Evolutionary conservation across 2,329 filamentous ascomycete genomes (phyloP), one percentile per base, ranked within the genome.

Genomic region (Epichloe glyceriae): DNA sequence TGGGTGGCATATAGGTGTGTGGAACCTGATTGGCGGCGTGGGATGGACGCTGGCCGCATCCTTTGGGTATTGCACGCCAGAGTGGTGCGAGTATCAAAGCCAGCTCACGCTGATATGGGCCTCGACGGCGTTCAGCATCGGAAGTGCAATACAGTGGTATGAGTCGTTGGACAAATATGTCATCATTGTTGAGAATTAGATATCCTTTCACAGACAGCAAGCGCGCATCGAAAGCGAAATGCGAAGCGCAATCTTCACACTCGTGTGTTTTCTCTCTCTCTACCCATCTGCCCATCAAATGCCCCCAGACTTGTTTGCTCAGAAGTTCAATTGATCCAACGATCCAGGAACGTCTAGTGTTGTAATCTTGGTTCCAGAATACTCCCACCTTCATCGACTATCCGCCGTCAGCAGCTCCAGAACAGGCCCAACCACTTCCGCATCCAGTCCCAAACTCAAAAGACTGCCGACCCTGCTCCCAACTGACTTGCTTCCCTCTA

Each of bases 1-100:
- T 2, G 81, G 81, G 2, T 85, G 80, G 82, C 79, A 83, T 62
- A 74, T 85, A 54, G 80, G 79, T 0, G 61, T 74, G 8, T 84
- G 79, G 78, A 85, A 83, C 58, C 60, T 82, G 6, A 66, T 83
- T 20, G 81, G 81, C 1, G 73, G 73, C 2, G 56, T 83, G 33
- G 80, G 80, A 0, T 84, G 83, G 60, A 82, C 77, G 5, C 65
- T 79, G 0, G 78, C 75, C 53, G 77, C 75, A 8, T 74, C 72
- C 4, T 61, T 80, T 30, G 78, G 77, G 0, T 77, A 73, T 50
- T 74, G 64, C 17, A 59, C 59, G 5, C 67, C 47, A 3, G 37
- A 40, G 40, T 66, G 64, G 30, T 46, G 52, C 17, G 67, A 67
- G 1, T 69, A 72, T 3, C 62, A 69, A 40, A 76, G 76, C 54